Conservation (phyloP, 768 basidiomycete species). For the Daedaleopsis nitida region DNA sequence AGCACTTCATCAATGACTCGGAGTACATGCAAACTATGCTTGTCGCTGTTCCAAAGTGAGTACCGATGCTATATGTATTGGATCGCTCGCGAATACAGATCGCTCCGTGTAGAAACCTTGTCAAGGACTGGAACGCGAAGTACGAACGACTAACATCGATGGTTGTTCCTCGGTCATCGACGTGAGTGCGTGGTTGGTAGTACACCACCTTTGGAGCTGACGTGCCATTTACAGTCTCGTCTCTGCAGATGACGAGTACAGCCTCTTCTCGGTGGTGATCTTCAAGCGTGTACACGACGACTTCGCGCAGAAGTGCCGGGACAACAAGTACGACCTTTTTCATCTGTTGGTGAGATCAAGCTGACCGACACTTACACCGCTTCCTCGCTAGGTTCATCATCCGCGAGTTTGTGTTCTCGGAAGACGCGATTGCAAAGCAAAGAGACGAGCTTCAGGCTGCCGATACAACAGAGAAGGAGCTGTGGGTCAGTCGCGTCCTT, state of each 20-base stretch:
- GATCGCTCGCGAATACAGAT: slow-evolving; percentile 10
- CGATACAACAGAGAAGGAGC: slow-evolving; percentile 88
- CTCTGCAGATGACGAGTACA: slow-evolving; percentile 86
- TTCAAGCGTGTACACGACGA: slow-evolving; percentile 93
- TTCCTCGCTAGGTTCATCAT: slow-evolving; percentile 71
- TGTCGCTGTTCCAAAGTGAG: slow-evolving; percentile 93
- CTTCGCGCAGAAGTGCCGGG: slow-evolving; percentile 90
- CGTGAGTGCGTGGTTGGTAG: slow-evolving; percentile 47
- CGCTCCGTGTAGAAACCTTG: slow-evolving; percentile 53
- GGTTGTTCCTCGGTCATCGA: slow-evolving; percentile 92
- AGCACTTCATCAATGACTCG: slow-evolving; percentile 83
- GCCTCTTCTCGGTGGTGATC: slow-evolving; percentile 80
- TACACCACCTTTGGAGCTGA: slow-evolving; percentile 2
- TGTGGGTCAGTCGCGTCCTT: slow-evolving; percentile 72
- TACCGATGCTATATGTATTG: neutral
- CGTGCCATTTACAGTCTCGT: slow-evolving; percentile 52
- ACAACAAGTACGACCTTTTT: slow-evolving; percentile 73
- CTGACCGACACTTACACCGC: neutral
- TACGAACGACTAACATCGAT: slow-evolving; percentile 88
- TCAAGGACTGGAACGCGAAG: slow-evolving; percentile 86
- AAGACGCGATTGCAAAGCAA: slow-evolving; percentile 79
- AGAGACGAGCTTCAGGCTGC: slow-evolving; percentile 79
- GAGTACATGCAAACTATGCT: slow-evolving; percentile 93
- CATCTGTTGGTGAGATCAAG: neutral
- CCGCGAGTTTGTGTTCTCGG: slow-evolving; percentile 91